Conservation (phyloP, 306 rosid genomes). For the Astragalus glycyphyllos region DNA sequence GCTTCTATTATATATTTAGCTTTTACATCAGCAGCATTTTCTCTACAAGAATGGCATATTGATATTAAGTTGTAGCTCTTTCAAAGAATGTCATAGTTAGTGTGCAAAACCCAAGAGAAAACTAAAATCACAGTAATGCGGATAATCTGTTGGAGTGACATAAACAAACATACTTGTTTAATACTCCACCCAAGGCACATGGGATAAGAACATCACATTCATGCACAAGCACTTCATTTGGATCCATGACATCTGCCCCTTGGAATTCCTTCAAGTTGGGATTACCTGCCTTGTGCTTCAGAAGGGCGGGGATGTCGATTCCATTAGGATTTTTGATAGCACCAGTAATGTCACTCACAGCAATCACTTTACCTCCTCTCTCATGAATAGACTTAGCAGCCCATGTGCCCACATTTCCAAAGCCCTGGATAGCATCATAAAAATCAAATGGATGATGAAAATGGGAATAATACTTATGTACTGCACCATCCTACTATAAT, state of each 20-base stretch:
- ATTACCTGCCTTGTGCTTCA: constrained; percentile 52
- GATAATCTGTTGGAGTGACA: background rate
- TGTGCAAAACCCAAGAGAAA: constrained; percentile 18
- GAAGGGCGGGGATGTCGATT: constrained; percentile 63
- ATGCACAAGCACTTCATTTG: constrained; percentile 64
- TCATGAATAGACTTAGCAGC: constrained; percentile 67
- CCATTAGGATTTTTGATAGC: constrained; percentile 68
- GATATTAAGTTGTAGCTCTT: background rate
- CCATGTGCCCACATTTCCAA: constrained; percentile 82
- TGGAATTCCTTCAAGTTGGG: constrained; percentile 53
- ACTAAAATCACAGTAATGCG: background rate
- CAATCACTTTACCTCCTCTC: constrained; percentile 73
- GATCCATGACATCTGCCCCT: constrained; percentile 64
- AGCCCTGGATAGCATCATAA: constrained; percentile 52
- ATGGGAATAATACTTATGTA: constrained; percentile 1
- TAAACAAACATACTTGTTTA: constrained; percentile 52
- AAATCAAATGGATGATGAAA: constrained; percentile 20
- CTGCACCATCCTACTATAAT: background rate
- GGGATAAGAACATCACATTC: constrained; percentile 82
- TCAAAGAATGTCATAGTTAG: constrained; percentile 18
- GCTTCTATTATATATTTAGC: constrained; percentile 69
- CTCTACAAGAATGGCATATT: constrained; percentile 43
- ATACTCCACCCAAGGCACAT: constrained; percentile 75
- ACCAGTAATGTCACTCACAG: constrained; percentile 77
- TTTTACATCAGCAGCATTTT: constrained; percentile 63